These are phyloP conservation scores for Podaxis carcinomalis DNA, from an alignment of 768 basidiomycete species.

Conservation along the genomic window DNA sequence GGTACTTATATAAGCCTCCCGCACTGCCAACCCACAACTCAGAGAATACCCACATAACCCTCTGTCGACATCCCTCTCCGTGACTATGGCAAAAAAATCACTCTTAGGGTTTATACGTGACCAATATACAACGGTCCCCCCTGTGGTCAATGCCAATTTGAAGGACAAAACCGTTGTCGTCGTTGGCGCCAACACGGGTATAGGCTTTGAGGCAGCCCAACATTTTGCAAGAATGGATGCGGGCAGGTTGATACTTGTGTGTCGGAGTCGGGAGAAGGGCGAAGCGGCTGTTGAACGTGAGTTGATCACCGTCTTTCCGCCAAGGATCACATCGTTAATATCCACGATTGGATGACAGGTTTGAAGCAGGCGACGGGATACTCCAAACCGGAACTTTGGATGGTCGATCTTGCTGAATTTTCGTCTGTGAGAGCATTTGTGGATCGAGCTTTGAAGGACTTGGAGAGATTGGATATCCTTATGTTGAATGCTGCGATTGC, in stretches of 20 bases:
- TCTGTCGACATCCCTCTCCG: not conserved
- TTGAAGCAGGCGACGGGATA: slow-evolving; percentile 27
- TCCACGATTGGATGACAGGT: slow-evolving; percentile 11
- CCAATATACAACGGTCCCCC: slow-evolving; percentile 16
- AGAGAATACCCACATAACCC: not conserved
- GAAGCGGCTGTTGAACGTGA: slow-evolving; percentile 29
- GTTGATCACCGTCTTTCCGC: slow-evolving; percentile 9
- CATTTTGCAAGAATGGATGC: slow-evolving; percentile 43
- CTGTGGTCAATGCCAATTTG: slow-evolving; percentile 31
- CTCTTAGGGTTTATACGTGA: not conserved
- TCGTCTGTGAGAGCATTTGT: slow-evolving; percentile 32
- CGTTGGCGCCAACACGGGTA: slow-evolving; percentile 45
- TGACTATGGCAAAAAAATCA: slow-evolving; percentile 4
- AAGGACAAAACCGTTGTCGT: slow-evolving; percentile 44
- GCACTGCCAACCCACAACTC: not conserved
- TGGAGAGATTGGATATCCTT: slow-evolving; percentile 36
- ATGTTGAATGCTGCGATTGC: slow-evolving; percentile 39
- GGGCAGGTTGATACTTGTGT: slow-evolving; percentile 31
- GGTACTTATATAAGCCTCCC: not conserved
- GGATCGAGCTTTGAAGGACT: slow-evolving; percentile 26
- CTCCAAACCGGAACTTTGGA: slow-evolving; percentile 30
- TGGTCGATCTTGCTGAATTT: slow-evolving; percentile 33
- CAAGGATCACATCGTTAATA: not conserved
- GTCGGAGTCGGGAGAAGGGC: slow-evolving; percentile 30
- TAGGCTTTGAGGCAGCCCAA: slow-evolving; percentile 42